Conservation (phyloP, 306 rosid species). For the Trifolium dubium region DNA sequence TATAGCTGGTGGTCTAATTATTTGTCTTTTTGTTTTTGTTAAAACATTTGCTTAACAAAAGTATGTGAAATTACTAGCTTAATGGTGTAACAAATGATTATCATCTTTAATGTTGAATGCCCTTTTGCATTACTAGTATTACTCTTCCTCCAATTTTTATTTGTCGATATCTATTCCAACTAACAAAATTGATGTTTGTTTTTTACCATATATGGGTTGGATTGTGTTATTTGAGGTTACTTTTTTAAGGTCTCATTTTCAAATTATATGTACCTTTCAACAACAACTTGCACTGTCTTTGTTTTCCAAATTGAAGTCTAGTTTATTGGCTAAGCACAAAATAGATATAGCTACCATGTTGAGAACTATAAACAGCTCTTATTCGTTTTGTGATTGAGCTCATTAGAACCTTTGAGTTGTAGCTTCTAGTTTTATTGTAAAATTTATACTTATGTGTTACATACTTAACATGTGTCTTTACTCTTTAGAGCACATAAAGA, state of each 20-base stretch:
- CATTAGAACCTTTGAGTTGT: too few species aligned
- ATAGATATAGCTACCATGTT: too few species aligned
- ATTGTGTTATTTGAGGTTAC: background rate
- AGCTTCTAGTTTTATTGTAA: too few species aligned
- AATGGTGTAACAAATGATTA: background rate
- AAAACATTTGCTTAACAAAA: conserved; percentile 21
- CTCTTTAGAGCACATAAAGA: too few species aligned
- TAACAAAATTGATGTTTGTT: background rate
- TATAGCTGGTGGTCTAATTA: conserved; percentile 13
- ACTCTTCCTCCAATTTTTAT: background rate
- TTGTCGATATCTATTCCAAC: background rate
- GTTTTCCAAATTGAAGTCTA: too few species aligned
- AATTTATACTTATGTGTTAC: too few species aligned
- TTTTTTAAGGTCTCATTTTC: background rate
- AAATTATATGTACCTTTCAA: background rate
- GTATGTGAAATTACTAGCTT: too few species aligned
- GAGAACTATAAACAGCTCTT: too few species aligned
- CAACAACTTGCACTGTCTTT: too few species aligned
- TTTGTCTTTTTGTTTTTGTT: conserved; percentile 3
- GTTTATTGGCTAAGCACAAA: too few species aligned
- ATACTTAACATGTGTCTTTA: too few species aligned
- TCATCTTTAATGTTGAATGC: background rate
- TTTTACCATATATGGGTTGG: background rate
- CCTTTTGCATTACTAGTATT: background rate
- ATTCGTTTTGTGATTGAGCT: too few species aligned